A percentile compares a stretch with the other conserved stretches of the same genome.
Conservation (phyloP, 2,329 filamentous ascomycete genomes). For the Colletotrichum destructivum region DNA sequence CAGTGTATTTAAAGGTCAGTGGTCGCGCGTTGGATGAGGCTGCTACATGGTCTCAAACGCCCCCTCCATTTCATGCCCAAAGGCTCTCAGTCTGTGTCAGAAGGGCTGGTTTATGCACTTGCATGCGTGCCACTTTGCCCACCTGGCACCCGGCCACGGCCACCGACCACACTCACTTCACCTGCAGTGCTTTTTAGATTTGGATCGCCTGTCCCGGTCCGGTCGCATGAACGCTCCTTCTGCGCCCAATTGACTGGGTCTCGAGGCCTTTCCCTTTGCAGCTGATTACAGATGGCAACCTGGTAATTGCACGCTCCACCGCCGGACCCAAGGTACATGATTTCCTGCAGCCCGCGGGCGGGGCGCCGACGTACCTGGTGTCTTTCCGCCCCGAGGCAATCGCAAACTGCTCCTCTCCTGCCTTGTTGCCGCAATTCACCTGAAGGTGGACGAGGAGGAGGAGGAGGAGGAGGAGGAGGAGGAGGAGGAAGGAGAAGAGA, state of each 20-base stretch:
- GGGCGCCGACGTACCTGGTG: conserved; percentile 3
- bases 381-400: conserved; percentile 3
- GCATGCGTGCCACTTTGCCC: conserved; percentile 24
- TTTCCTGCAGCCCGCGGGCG: background rate
- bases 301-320: conserved; percentile 42
- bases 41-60: conserved; percentile 41
- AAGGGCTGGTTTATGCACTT: conserved; percentile 37
- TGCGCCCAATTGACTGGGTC: conserved; percentile 41
- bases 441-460: background rate
- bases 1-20: conserved; percentile 19
- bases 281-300: conserved; percentile 42
- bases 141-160: background rate
- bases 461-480: too few species aligned
- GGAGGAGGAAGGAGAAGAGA: background rate
- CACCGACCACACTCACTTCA: background rate
- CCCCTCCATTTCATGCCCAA: conserved; percentile 26
- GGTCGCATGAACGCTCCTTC: conserved; percentile 41
- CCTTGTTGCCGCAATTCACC: conserved; percentile 5
- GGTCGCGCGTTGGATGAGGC: conserved; percentile 15
- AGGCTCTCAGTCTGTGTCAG: conserved; percentile 27
- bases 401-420: conserved; percentile 3
- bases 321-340: conserved; percentile 8
- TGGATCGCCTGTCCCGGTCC: conserved; percentile 43
- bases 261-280: conserved; percentile 37
- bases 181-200: conserved; percentile 37